These are phyloP conservation scores for Elaeis guineensis DNA, from an alignment of 176 grass and related monocot species.

Conservation along the genomic window DNA sequence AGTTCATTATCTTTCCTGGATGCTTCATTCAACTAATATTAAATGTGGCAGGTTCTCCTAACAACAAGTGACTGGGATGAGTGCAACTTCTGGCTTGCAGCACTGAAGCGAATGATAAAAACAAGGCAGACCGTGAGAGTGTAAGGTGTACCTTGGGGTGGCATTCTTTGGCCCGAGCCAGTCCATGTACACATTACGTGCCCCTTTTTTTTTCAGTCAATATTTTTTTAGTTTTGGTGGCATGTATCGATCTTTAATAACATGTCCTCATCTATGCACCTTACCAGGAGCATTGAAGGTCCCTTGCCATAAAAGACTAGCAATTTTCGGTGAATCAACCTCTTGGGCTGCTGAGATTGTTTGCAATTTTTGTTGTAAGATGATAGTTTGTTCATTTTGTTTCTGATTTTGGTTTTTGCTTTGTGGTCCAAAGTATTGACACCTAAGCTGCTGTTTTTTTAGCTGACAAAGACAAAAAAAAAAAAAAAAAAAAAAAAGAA, in stretches of 20 bases:
- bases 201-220: too few relatives aligned
- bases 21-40: too few relatives aligned
- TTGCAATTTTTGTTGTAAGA: too few relatives aligned
- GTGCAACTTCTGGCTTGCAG: conserved; percentile 93
- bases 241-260: conserved; percentile 1
- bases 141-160: conserved; percentile 22
- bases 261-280: not conserved
- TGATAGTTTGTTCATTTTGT: too few relatives aligned
- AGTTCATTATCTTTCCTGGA: too few relatives aligned
- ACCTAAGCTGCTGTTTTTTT: too few relatives aligned
- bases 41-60: conserved; percentile 42
- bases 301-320: conserved; percentile 8
- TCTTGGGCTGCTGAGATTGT: not conserved
- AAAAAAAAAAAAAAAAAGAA: too few relatives aligned
- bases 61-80: conserved; percentile 97
- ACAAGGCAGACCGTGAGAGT: conserved; percentile 62
- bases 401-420: too few relatives aligned
- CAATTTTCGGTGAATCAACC: not conserved
- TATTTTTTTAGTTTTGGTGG: not conserved
- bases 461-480: too few relatives aligned
- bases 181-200: conserved; percentile 36
- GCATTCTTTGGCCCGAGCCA: conserved; percentile 18
- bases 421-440: too few relatives aligned
- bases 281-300: not conserved
- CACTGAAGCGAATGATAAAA: conserved; percentile 94